Percentiles rank a stretch among this genome's conserved stretches.
These are phyloP conservation scores for Cucurbitaria berberidis DNA, from an alignment of 2,329 filamentous ascomycete species.

Conservation along the genomic window DNA sequence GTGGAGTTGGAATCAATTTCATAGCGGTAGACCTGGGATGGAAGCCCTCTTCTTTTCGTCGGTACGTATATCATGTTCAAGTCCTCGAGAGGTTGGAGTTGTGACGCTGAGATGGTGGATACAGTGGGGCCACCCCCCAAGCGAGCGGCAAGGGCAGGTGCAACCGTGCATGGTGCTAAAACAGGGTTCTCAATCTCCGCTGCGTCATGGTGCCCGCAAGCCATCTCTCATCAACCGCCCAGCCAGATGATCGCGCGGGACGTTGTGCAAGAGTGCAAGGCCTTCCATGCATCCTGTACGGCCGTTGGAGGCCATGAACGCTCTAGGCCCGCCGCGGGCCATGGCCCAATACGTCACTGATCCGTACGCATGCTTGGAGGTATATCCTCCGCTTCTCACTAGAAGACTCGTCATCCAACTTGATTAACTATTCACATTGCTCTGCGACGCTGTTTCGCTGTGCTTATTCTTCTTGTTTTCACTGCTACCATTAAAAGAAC, in stretches of 20 bases:
- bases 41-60: neutral
- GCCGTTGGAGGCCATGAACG: slow-evolving; percentile 14
- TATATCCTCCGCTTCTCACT: slow-evolving; percentile 6
- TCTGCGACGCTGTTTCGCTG: neutral
- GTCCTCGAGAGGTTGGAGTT: neutral
- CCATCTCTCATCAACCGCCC: slow-evolving; percentile 11
- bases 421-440: neutral
- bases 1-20: no score
- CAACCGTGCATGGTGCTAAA: slow-evolving; percentile 20
- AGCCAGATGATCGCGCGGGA: slow-evolving; percentile 22
- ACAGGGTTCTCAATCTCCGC: slow-evolving; percentile 25
- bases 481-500: neutral
- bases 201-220: slow-evolving; percentile 28
- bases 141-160: no score
- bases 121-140: no score
- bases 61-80: no score
- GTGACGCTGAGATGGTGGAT: no score
- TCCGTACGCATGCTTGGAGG: slow-evolving; percentile 14
- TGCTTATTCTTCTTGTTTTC: slow-evolving; percentile 7
- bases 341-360: slow-evolving; percentile 22
- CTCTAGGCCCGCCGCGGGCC: slow-evolving; percentile 9
- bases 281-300: slow-evolving; percentile 23
- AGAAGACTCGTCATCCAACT: slow-evolving; percentile 12
- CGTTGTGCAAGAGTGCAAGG: slow-evolving; percentile 29
- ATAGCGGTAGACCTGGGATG: no score